Evolutionary conservation across 2,329 filamentous ascomycete species (phyloP).

Genomic region (Monilinia aucupariae): DNA sequence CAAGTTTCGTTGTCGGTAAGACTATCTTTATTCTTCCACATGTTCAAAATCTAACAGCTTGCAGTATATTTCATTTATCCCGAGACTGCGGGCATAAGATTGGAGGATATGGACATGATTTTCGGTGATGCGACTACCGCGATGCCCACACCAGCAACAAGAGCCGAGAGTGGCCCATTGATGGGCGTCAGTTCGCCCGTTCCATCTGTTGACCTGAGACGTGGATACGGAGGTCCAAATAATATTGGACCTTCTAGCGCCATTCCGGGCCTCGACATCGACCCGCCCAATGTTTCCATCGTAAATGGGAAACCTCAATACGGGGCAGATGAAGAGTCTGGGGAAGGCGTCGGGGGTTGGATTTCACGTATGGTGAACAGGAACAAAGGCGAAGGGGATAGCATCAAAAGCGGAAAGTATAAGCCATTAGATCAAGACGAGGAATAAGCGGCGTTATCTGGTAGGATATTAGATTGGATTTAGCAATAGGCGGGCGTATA

Average conservation of each 20-base stretch:
- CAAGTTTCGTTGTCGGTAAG: constrained; percentile 93
- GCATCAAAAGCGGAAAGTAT: constrained; percentile 30
- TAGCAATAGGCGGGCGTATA: constrained; percentile 22
- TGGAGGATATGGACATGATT: constrained; percentile 93
- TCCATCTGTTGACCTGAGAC: constrained; percentile 67
- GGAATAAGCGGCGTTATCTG: constrained; percentile 24
- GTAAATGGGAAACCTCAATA: constrained; percentile 46
- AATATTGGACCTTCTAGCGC: constrained; percentile 55
- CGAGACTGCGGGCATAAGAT: constrained; percentile 87
- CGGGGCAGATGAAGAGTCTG: constrained; percentile 32
- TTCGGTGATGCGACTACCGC: constrained; percentile 90
- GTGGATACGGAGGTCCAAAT: constrained; percentile 37
- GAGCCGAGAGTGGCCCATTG: constrained; percentile 76
- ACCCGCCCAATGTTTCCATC: constrained; percentile 61
- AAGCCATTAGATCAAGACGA: constrained; percentile 43
- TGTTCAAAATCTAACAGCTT: constrained; percentile 8
- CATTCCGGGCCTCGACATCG: constrained; percentile 76
- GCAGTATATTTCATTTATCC: constrained; percentile 96
- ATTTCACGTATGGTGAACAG: constrained; percentile 61
- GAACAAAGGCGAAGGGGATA: constrained; percentile 39
- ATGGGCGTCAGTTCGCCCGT: constrained; percentile 74
- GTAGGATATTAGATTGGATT: constrained; percentile 10
- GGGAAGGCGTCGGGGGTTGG: constrained; percentile 61
- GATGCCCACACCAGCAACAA: constrained; percentile 70
- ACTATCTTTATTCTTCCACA: constrained; percentile 24